Evolutionary conservation across 2,329 filamentous ascomycete species (phyloP), one percentile per base, ranked within the genome.

Genomic region (Cytospora schulzeri): DNA sequence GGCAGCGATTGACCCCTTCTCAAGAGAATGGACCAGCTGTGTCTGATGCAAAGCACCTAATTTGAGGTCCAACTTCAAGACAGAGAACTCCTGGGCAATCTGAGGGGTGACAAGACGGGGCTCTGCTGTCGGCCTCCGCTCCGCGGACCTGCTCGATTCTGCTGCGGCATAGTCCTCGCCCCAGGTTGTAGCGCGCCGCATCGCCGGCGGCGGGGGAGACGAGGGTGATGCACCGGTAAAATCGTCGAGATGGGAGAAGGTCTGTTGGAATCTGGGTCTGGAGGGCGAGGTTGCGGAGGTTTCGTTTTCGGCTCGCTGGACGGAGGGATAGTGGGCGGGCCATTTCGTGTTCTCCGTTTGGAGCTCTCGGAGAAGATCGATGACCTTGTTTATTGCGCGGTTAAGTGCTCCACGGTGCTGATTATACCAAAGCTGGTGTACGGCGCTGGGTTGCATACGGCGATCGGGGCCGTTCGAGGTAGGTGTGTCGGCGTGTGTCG

Each of bases 351-450:
- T 99, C 84, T 92, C 95, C 68, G 93, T 85, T 76, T 96, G 93
- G 64, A 99, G 84, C 66, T 87, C 87, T 75, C 90, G 89, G 69
- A 99, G 79, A 2, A 92, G 87, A 66, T 97, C 92, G 64, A 97
- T 87, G 11, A 93, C 94, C 70, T 88, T 87, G 72, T 89, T 91
- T 73, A 99, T 97, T 17, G 93, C 91, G 66, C 93, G 90, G 52
- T 88, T 92, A n/a, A 99, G 86, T 35, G 91, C 88, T 7, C 89
- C 91, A 65, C 93, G 88, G 75, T 98, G 97, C 72, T 92, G 88
- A 76, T 98, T 98, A 79, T 97, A 97, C 83, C 91, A 92, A 69
- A 98, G 85, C 79, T 98, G 95, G 73, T 96, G 90, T 57, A 97
- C 88, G 76, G 96, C 92, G 73, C 90, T 91, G 45, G 92, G 89